Conservation (phyloP, 139 green algal species). For the Chlorella ohadii region DNA sequence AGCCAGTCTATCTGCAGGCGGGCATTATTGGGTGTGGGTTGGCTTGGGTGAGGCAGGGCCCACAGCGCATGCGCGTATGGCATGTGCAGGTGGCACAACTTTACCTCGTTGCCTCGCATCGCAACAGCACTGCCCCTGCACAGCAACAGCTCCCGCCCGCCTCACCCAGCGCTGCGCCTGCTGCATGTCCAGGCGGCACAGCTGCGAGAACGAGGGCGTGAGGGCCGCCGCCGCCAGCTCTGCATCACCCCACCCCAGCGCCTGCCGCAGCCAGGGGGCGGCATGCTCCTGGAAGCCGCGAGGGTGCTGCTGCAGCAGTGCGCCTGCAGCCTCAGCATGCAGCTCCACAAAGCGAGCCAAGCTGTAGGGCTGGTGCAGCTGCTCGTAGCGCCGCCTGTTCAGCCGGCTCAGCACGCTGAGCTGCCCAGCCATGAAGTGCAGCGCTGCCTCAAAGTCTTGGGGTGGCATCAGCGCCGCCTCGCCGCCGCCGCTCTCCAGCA, state of each 20-base stretch:
- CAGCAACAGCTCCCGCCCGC: too few relatives aligned
- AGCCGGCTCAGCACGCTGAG: background rate
- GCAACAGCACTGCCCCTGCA: too few relatives aligned
- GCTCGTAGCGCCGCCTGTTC: background rate
- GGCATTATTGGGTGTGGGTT: too few relatives aligned
- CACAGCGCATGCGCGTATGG: too few relatives aligned
- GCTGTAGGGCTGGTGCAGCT: conserved; percentile 17
- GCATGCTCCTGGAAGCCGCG: background rate
- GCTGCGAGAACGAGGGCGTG: background rate
- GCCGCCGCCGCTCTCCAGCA: background rate
- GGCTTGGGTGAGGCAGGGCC: too few relatives aligned
- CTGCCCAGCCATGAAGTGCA: background rate
- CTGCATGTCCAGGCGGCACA: conserved; percentile 2
- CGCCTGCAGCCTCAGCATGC: background rate
- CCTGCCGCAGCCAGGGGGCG: background rate
- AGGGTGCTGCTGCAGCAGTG: background rate
- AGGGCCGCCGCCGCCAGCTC: background rate
- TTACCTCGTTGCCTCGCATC: too few relatives aligned
- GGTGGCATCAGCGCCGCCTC: background rate
- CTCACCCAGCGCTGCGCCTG: background rate
- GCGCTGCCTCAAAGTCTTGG: background rate
- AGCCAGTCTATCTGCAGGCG: conserved; percentile 4
- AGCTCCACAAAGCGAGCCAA: background rate
- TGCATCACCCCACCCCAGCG: background rate
- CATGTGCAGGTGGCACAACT: too few relatives aligned